Conservation (phyloP, 2,329 filamentous ascomycete genomes). For the Paramyrothecium sp. region DNA sequence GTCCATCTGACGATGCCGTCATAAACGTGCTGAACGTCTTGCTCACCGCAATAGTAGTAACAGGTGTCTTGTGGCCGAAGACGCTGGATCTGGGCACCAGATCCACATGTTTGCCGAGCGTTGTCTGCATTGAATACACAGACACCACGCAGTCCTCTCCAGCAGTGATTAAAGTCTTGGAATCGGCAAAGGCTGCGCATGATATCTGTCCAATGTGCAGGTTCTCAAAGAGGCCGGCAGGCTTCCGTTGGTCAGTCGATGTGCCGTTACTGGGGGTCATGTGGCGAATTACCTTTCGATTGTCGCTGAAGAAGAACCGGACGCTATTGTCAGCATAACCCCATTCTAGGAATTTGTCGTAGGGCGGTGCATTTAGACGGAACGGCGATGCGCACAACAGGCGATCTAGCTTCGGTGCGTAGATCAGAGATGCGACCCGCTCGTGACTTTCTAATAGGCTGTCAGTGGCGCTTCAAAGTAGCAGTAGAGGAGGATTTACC, state of each 20-base stretch:
- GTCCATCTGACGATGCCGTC: constrained; percentile 78
- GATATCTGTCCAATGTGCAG: constrained; percentile 89
- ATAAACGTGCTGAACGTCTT: constrained; percentile 86
- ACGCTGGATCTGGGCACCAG: constrained; percentile 75
- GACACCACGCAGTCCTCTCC: constrained; percentile 91
- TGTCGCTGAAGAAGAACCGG: constrained; percentile 85
- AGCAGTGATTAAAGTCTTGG: constrained; percentile 85
- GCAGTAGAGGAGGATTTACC: constrained; percentile 33
- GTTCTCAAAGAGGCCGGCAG: constrained; percentile 88
- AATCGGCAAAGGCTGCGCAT: constrained; percentile 80
- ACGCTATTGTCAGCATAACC: constrained; percentile 91
- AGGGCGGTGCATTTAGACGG: constrained; percentile 84
- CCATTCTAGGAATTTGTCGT: constrained; percentile 94
- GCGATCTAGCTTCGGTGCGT: constrained; percentile 76
- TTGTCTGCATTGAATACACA: constrained; percentile 70
- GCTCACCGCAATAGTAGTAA: constrained; percentile 80
- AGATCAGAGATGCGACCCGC: constrained; percentile 74
- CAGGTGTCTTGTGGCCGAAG: constrained; percentile 85
- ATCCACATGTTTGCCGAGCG: constrained; percentile 69
- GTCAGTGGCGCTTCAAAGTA: not conserved
- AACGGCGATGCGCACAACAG: constrained; percentile 82
- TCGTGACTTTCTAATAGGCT: constrained; percentile 62
- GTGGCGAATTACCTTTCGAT: constrained; percentile 58
- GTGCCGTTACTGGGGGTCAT: constrained; percentile 3
- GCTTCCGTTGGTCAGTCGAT: constrained; percentile 33